Evolutionary conservation across 2,329 filamentous ascomycete species (phyloP).

Genomic region (Cladosporium oxysporum): DNA sequence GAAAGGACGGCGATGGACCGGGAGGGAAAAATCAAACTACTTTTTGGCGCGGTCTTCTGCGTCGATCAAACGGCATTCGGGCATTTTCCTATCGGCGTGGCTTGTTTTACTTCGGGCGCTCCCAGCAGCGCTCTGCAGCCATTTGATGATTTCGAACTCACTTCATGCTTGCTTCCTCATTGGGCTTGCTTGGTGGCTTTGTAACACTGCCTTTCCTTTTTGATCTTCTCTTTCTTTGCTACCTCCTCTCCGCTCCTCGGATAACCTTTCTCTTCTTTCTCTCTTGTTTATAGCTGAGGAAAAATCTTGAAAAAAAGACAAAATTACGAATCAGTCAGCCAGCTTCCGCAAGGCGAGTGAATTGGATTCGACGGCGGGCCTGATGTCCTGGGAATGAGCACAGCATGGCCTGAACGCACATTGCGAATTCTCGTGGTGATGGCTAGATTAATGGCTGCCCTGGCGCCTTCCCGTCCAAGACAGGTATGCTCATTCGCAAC

Average conservation of each 20-base stretch:
- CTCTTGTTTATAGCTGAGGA: conserved; percentile 4
- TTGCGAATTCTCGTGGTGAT: not conserved
- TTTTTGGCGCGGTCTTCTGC: not conserved
- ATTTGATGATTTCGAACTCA: not conserved
- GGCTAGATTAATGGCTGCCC: not conserved
- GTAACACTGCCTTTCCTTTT: not conserved
- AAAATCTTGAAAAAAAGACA: conserved; percentile 1
- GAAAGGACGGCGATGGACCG: not conserved
- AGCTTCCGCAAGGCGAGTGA: not conserved
- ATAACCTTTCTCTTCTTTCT: not conserved
- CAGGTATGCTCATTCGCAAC: not conserved
- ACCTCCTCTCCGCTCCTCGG: not conserved
- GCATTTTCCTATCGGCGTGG: not conserved
- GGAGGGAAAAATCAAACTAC: not conserved
- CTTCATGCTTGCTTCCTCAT: not conserved
- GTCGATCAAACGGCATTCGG: not conserved
- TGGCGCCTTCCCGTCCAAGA: not conserved
- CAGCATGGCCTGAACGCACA: not conserved
- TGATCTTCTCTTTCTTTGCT: not conserved
- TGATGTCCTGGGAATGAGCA: not conserved
- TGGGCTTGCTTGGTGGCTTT: not conserved
- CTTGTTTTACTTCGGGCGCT: not conserved
- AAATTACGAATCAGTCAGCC: not conserved
- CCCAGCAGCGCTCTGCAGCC: not conserved
- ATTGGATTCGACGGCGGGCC: not conserved